A percentile compares a stretch with the other conserved stretches of the same genome.
Evolutionary conservation across 169 alveolate species (phyloP).

Genomic region (Sarcocystis neurona): DNA sequence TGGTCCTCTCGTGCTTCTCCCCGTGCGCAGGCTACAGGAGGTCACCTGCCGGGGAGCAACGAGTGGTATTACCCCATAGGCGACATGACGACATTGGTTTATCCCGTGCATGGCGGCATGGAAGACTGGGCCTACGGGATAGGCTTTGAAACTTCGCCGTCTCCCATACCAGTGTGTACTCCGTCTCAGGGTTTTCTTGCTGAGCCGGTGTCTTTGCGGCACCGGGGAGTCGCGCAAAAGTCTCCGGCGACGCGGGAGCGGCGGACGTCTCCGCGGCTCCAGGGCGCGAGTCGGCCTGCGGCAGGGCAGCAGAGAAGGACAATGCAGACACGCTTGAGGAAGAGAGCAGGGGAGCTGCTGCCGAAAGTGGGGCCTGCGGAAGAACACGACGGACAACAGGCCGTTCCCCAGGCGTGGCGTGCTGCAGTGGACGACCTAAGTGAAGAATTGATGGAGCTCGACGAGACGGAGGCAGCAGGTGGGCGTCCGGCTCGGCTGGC

Average conservation of each 20-base stretch:
- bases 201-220: background rate
- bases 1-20: background rate
- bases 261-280: background rate
- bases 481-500: no score
- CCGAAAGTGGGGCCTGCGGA: no score
- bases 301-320: background rate
- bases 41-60: background rate
- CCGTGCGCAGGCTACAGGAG: background rate
- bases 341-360: background rate
- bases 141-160: constrained; percentile 71
- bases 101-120: constrained; percentile 81
- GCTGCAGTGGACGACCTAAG: no score
- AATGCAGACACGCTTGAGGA: background rate
- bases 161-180: constrained; percentile 16
- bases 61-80: constrained; percentile 71
- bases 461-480: no score
- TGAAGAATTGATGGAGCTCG: no score
- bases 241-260: background rate
- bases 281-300: background rate
- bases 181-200: background rate
- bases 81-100: constrained; percentile 76
- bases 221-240: background rate
- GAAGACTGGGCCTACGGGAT: constrained; percentile 88
- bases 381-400: no score
- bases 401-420: no score